Base-by-base conservation (phyloP, 306 rosid species). In the Vachellia collinsii region DNA sequence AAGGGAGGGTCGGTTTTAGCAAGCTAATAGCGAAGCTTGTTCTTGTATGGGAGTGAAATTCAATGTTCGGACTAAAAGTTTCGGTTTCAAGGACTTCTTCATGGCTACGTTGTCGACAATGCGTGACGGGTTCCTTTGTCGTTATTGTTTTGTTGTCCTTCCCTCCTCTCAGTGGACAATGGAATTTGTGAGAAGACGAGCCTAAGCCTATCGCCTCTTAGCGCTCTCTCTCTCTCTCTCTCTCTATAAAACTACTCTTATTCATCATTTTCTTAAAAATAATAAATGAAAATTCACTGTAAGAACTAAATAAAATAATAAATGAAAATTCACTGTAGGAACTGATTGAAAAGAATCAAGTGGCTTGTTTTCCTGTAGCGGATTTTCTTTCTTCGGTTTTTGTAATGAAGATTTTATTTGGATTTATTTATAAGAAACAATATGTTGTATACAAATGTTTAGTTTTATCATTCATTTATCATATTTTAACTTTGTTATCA, bases 101-200 rank as follows among this genome's bases (percentile, higher is more conserved):
- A 80, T 79, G 88, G 88, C 89, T 77, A 90, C 84, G 90, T 83
- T 90, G 92, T 90, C 90, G 88, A 89, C 88, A 86, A 86, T 83
- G 92, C 90, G 90, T 85, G 89, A 87, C 80, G 90, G 84, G 82
- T 79, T 81, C 63, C 72, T 70, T 91, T 91, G 97, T 93, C 94
- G 86, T 88, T 85, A 89, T 67, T 86, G 84, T 51, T 89, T 88
- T 86, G 79, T 80, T 89, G 88, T 88, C 86, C 83, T 84, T 84
- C 86, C 14, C 82, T 65, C 86, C 86, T 67, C 53, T 68, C 63
- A 83, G 89, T 89, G 90, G 93, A 91, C 89, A 62, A 77, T 73
- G 89, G 90, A 87, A 88, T 80, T 88, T 85, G 86, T 84, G 85
- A 77, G 88, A 78, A 73, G 66, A 44, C 72, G 83, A 65, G 77